Evolutionary conservation across 352 stramenopile species (phyloP).

Genomic region (Globisporangium spiculum): DNA sequence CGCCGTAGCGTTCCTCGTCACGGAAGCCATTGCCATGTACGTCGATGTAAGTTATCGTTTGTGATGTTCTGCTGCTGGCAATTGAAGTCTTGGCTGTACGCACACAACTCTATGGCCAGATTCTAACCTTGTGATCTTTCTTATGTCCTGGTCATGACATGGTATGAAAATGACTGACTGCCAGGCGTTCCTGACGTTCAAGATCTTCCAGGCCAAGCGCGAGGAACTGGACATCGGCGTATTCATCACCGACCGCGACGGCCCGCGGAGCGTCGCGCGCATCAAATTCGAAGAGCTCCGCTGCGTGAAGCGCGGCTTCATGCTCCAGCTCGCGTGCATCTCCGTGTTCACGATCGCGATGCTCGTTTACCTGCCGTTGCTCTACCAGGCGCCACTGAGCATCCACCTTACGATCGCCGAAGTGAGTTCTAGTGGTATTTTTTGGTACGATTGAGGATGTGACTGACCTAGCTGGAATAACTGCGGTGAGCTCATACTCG

Average conservation of each 20-base stretch:
- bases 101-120: neutral
- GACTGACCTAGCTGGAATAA: neutral
- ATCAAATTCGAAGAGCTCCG: slow-evolving; percentile 41
- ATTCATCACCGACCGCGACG: slow-evolving; percentile 55
- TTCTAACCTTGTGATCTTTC: slow-evolving; percentile 1
- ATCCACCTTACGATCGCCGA: slow-evolving; percentile 38
- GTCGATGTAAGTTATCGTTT: slow-evolving; percentile 38
- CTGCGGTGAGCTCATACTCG: neutral
- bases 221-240: slow-evolving; percentile 54
- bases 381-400: slow-evolving; percentile 34
- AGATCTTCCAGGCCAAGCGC: slow-evolving; percentile 50
- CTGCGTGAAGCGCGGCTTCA: slow-evolving; percentile 43
- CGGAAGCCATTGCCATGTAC: slow-evolving; percentile 50
- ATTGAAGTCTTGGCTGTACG: neutral
- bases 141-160: no score
- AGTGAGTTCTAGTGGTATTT: slow-evolving; percentile 13
- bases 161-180: no score
- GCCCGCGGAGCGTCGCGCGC: slow-evolving; percentile 39
- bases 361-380: slow-evolving; percentile 50
- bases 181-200: slow-evolving; percentile 62
- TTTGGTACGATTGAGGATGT: no score
- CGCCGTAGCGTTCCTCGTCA: slow-evolving; percentile 45
- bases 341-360: slow-evolving; percentile 47
- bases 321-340: slow-evolving; percentile 48
- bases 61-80: neutral